A percentile compares a stretch with the other conserved stretches of the same genome.
These are phyloP conservation scores for Russula ochroleuca DNA, from an alignment of 768 basidiomycete genomes.

Conservation along the genomic window DNA sequence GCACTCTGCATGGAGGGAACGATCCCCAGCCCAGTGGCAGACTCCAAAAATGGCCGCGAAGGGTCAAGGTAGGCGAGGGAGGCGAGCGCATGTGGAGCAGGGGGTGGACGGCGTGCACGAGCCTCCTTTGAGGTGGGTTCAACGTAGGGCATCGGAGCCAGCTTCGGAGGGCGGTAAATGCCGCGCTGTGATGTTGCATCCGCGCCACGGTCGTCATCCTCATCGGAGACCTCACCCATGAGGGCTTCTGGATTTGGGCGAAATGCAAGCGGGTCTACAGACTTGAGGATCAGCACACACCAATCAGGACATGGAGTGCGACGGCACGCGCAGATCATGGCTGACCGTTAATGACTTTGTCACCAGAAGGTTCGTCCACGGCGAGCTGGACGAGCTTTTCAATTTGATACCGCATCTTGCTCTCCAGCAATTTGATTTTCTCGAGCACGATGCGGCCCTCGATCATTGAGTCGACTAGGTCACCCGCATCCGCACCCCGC, in stretches of 20 bases:
- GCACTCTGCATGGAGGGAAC: constrained; percentile 55
- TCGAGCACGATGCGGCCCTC: constrained; percentile 82
- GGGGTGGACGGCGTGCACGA: constrained; percentile 46
- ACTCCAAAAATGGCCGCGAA: constrained; percentile 62
- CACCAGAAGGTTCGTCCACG: constrained; percentile 48
- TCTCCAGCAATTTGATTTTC: constrained; percentile 80
- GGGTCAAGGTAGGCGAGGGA: constrained; percentile 50
- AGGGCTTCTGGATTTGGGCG: constrained; percentile 83
- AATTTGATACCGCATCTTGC: constrained; percentile 90
- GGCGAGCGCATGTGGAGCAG: constrained; percentile 59
- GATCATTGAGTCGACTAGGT: constrained; percentile 74
- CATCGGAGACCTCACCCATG: constrained; percentile 39
- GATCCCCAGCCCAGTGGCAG: constrained; percentile 66
- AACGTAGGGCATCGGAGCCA: constrained; percentile 85
- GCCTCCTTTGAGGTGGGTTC: constrained; percentile 51
- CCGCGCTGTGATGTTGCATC: constrained; percentile 37
- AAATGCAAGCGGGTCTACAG: constrained; percentile 83
- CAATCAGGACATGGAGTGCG: background rate
- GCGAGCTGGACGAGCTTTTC: constrained; percentile 85
- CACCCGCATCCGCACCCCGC: constrained; percentile 61
- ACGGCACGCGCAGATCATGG: background rate
- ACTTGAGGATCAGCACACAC: constrained; percentile 9
- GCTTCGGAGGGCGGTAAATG: constrained; percentile 79
- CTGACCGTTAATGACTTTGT: constrained; percentile 57
- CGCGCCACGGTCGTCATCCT: constrained; percentile 36